phyloP scores from a whole-genome alignment of 805 yeast genomes.

The Saccharomycopsis capsularis region DNA sequence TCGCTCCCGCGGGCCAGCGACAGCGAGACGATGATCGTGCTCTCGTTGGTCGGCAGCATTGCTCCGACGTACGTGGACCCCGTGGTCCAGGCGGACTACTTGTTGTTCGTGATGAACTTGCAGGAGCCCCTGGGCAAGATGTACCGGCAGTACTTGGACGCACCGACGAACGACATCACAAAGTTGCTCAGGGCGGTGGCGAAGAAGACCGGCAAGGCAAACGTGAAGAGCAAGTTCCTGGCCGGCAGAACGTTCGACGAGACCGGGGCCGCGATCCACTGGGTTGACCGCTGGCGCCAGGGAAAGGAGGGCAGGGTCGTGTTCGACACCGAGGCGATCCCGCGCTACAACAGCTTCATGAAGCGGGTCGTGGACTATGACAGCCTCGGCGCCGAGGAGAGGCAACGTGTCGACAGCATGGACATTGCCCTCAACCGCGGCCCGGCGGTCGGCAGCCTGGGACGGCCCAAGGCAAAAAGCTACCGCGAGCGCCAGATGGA shows the following conservation, averaged over 20 bases:
- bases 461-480: neutral
- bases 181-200: constrained; percentile 48
- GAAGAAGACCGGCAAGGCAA: constrained; percentile 28
- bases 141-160: constrained; percentile 36
- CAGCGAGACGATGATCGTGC: constrained; percentile 62
- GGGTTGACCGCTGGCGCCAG: constrained; percentile 56
- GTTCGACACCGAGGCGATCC: constrained; percentile 28
- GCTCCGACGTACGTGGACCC: constrained; percentile 70
- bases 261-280: constrained; percentile 53
- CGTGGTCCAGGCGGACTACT: constrained; percentile 76
- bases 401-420: constrained; percentile 4
- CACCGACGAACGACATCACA: constrained; percentile 69
- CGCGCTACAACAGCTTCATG: constrained; percentile 10
- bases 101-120: constrained; percentile 65
- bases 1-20: constrained; percentile 67
- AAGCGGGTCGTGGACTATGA: constrained; percentile 8
- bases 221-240: constrained; percentile 21
- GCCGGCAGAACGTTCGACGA: constrained; percentile 38
- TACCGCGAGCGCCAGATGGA: constrained; percentile 6
- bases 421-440: constrained; percentile 8
- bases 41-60: constrained; percentile 71
- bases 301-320: constrained; percentile 38
- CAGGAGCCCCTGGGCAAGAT: constrained; percentile 41
- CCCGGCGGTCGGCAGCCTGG: constrained; percentile 2
- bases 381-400: constrained; percentile 3